Evolutionary conservation across 2,329 filamentous ascomycete species (phyloP).

Genomic region (Paracorniculantispora psalliotae): DNA sequence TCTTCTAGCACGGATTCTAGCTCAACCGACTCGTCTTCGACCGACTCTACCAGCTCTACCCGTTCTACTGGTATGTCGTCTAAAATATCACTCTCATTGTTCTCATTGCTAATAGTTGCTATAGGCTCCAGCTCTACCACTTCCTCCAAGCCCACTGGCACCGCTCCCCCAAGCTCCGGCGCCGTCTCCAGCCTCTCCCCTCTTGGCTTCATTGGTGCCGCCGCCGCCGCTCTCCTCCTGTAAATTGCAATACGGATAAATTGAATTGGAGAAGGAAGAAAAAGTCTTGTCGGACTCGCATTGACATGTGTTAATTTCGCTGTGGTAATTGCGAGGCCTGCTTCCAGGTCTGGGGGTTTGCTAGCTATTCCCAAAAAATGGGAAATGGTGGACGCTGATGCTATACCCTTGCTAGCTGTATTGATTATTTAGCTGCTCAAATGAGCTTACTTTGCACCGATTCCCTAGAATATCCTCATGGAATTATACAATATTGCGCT

Average conservation of each 20-base stretch:
- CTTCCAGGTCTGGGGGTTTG: background rate
- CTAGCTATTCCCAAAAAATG: background rate
- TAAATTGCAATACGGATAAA: background rate
- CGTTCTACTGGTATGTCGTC: background rate
- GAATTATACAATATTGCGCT: background rate
- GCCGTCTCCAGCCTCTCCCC: background rate
- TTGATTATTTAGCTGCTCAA: background rate
- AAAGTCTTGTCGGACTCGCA: background rate
- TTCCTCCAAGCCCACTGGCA: background rate
- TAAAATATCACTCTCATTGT: no score
- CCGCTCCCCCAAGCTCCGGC: background rate
- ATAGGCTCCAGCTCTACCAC: background rate
- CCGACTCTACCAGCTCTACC: background rate
- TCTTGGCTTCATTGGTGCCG: background rate
- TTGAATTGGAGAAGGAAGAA: background rate
- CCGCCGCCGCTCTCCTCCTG: constrained; percentile 1
- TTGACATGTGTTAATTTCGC: background rate
- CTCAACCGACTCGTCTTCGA: background rate
- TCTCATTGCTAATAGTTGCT: background rate
- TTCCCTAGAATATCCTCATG: background rate
- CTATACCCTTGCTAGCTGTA: background rate
- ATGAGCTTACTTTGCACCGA: background rate
- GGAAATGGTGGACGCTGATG: background rate
- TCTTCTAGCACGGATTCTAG: background rate
- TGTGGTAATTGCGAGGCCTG: background rate